phyloP scores from a whole-genome alignment of 345 rosid species.

The Citrus maxima region DNA sequence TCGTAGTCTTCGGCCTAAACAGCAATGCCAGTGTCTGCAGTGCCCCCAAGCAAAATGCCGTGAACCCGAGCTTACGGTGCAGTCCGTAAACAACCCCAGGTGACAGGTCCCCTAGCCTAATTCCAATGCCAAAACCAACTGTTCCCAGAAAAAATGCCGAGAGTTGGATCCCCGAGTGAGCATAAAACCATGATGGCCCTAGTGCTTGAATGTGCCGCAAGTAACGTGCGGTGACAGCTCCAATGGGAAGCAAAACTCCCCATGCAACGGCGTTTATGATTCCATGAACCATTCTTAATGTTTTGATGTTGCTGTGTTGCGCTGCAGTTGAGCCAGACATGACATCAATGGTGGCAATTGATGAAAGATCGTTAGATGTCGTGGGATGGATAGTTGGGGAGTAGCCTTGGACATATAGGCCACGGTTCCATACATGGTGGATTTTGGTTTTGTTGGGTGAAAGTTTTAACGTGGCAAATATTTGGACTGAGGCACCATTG shows the following conservation, averaged over 20 bases:
- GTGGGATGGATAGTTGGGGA: constrained; percentile 98
- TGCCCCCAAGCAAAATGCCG: constrained; percentile 51
- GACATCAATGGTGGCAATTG: constrained; percentile 69
- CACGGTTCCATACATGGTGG: constrained; percentile 95
- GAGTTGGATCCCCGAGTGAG: constrained; percentile 68
- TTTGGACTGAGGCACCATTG: constrained; percentile 75
- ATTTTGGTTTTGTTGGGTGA: constrained; percentile 56
- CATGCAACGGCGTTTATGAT: constrained; percentile 64
- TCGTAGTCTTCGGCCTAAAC: constrained; percentile 82
- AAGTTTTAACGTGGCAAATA: constrained; percentile 65
- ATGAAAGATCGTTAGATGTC: constrained; percentile 73
- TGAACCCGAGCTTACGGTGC: constrained; percentile 79
- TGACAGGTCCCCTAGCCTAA: constrained; percentile 65
- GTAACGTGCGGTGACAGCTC: constrained; percentile 72
- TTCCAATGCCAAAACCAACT: constrained; percentile 69
- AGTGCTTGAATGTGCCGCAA: constrained; percentile 61
- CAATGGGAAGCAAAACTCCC: constrained; percentile 74
- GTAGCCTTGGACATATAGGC: constrained; percentile 92
- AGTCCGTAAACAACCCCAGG: constrained; percentile 66
- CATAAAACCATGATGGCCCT: constrained; percentile 90
- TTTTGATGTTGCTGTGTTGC: constrained; percentile 27
- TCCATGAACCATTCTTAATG: constrained; percentile 57
- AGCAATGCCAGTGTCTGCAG: constrained; percentile 80
- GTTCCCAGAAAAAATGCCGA: constrained; percentile 58
- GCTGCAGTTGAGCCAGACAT: constrained; percentile 50